A percentile compares a stretch with the other conserved stretches of the same genome.
phyloP scores from a whole-genome alignment of 2,329 filamentous ascomycete genomes.

The Calonectria fujianensis region DNA sequence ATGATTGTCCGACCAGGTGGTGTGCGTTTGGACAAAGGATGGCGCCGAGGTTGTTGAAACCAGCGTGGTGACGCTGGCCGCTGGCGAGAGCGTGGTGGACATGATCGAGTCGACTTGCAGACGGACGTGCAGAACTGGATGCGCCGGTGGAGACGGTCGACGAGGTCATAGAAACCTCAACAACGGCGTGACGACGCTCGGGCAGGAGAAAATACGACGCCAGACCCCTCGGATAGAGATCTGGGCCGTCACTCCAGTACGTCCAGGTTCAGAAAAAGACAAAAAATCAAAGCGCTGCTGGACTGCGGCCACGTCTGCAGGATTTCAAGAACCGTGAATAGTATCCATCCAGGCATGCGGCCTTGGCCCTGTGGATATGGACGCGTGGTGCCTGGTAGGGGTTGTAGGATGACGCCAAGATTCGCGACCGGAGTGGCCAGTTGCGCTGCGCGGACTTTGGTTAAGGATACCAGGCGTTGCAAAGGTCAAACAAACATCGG shows the following conservation, averaged over 20 bases:
- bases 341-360: conserved; percentile 51
- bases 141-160: conserved; percentile 35
- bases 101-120: conserved; percentile 28
- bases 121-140: conserved; percentile 36
- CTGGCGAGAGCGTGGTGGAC: conserved; percentile 45
- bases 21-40: conserved; percentile 41
- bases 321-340: conserved; percentile 45
- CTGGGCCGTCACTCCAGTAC: conserved; percentile 41
- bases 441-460: conserved; percentile 37
- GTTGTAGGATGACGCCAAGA: conserved; percentile 28
- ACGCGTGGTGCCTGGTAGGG: conserved; percentile 37
- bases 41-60: conserved; percentile 45
- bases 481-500: conserved; percentile 45
- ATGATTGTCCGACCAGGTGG: conserved; percentile 47
- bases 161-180: conserved; percentile 39
- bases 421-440: conserved; percentile 30
- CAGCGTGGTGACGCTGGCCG: conserved; percentile 43
- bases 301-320: conserved; percentile 51
- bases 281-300: conserved; percentile 32
- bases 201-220: conserved; percentile 25
- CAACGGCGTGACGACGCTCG: conserved; percentile 44
- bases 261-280: conserved; percentile 45
- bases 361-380: conserved; percentile 37
- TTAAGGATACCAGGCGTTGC: conserved; percentile 28
- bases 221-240: conserved; percentile 32